These are phyloP conservation scores for Acer saccharum DNA, from an alignment of 345 rosid species.

Conservation along the genomic window DNA sequence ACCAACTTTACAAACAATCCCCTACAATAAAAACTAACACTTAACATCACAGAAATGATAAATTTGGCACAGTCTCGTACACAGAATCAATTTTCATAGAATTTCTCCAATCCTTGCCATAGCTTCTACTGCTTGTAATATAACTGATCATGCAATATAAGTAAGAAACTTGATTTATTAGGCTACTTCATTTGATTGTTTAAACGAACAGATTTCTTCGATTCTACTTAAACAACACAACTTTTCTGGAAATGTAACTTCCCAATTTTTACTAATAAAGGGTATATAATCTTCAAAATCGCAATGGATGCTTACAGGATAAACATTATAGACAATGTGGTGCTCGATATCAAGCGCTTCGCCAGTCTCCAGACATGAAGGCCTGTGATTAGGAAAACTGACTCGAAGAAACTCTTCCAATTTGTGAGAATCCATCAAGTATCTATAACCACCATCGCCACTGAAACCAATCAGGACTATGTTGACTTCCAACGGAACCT, in stretches of 20 bases:
- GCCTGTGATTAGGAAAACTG: constrained; percentile 80
- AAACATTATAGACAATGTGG: constrained; percentile 73
- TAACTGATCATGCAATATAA: not conserved
- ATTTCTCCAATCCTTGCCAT: not conserved
- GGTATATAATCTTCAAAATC: not conserved
- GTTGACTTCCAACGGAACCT: constrained; percentile 95
- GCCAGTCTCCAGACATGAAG: constrained; percentile 83
- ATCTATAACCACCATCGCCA: constrained; percentile 95
- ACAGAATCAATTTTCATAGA: not conserved
- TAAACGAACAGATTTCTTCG: not conserved
- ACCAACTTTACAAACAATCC: not conserved
- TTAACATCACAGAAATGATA: not conserved
- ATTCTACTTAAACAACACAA: not conserved
- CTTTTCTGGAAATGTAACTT: not conserved
- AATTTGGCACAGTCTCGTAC: not conserved
- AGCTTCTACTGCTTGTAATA: not conserved
- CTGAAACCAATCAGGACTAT: constrained; percentile 81
- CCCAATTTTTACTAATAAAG: not conserved
- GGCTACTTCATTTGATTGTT: not conserved
- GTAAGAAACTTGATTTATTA: not conserved
- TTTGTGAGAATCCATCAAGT: constrained; percentile 60
- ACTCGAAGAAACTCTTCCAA: constrained; percentile 78
- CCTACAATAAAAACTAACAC: not conserved
- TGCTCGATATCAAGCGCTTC: constrained; percentile 95
- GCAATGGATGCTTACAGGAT: constrained; percentile 56